phyloP scores from a whole-genome alignment of 2,329 filamentous ascomycete genomes.

The Paracorniculantispora psalliotae region DNA sequence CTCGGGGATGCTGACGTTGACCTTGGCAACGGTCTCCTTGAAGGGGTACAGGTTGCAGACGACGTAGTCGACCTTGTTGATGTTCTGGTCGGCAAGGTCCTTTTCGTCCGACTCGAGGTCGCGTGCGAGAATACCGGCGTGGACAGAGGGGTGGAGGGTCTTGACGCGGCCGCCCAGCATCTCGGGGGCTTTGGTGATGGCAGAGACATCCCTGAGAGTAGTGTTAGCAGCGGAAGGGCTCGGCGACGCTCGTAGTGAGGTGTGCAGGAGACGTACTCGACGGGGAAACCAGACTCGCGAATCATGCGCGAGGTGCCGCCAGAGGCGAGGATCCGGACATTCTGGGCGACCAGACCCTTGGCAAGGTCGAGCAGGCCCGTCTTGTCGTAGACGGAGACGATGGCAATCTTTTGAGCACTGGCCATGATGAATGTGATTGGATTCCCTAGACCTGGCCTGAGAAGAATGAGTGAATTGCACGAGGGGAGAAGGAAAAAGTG shows the following conservation, averaged over 20 bases:
- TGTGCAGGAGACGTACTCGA: conserved; percentile 62
- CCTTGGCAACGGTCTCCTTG: conserved; percentile 95
- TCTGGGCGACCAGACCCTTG: conserved; percentile 81
- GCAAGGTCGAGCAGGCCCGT: conserved; percentile 89
- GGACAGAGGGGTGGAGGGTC: conserved; percentile 92
- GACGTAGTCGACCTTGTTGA: conserved; percentile 90
- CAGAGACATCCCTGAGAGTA: conserved; percentile 77
- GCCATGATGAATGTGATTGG: conserved; percentile 25
- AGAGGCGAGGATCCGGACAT: conserved; percentile 89
- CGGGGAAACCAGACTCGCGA: conserved; percentile 88
- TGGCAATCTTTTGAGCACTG: conserved; percentile 61
- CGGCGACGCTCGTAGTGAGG: not conserved
- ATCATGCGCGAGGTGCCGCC: conserved; percentile 96
- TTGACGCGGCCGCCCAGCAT: conserved; percentile 85
- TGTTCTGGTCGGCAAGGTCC: conserved; percentile 91
- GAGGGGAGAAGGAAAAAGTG: not conserved
- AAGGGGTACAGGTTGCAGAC: conserved; percentile 99
- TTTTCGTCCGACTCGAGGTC: conserved; percentile 94
- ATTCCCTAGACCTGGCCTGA: not conserved
- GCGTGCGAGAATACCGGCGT: conserved; percentile 86
- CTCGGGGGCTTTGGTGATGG: conserved; percentile 94
- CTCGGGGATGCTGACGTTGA: conserved; percentile 94
- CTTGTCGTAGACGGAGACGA: conserved; percentile 98
- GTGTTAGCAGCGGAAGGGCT: conserved; percentile 10
- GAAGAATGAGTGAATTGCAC: not conserved